Evolutionary conservation across 2,329 filamentous ascomycete species (phyloP).

Genomic region (Alternaria conjuncta): DNA sequence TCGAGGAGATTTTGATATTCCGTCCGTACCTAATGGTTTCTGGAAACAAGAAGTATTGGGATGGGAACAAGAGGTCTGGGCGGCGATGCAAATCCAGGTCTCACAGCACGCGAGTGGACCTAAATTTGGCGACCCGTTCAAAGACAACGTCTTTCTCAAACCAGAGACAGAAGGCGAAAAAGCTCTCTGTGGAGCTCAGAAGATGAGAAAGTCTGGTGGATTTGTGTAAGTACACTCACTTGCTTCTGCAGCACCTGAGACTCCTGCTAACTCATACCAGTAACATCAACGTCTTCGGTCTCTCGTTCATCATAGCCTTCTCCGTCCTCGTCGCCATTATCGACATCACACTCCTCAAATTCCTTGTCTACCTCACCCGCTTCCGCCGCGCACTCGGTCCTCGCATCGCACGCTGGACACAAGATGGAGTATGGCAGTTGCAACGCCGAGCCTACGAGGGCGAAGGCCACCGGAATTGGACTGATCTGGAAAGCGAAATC

Average conservation of each 20-base stretch:
- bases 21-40: slow-evolving; percentile 20
- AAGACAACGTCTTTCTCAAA: background rate
- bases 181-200: slow-evolving; percentile 17
- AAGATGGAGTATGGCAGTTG: slow-evolving; percentile 35
- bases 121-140: background rate
- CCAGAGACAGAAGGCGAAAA: slow-evolving; percentile 15
- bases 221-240: slow-evolving; percentile 20
- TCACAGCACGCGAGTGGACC: slow-evolving; percentile 16
- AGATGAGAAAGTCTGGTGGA: slow-evolving; percentile 26
- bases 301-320: slow-evolving; percentile 24
- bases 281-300: slow-evolving; percentile 32
- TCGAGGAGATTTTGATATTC: slow-evolving; percentile 7
- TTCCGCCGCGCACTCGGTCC: slow-evolving; percentile 25
- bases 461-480: slow-evolving; percentile 4
- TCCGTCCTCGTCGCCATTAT: slow-evolving; percentile 9
- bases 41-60: slow-evolving; percentile 26
- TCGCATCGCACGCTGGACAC: slow-evolving; percentile 33
- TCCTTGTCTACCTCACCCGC: slow-evolving; percentile 23
- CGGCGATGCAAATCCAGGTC: slow-evolving; percentile 17
- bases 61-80: slow-evolving; percentile 26
- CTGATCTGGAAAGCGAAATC: slow-evolving; percentile 1
- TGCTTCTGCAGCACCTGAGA: too few species aligned
- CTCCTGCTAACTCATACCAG: background rate
- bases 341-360: slow-evolving; percentile 20
- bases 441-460: slow-evolving; percentile 33